Base-by-base conservation (phyloP, 148 eudicot genomes). In the Drosera capensis region DNA sequence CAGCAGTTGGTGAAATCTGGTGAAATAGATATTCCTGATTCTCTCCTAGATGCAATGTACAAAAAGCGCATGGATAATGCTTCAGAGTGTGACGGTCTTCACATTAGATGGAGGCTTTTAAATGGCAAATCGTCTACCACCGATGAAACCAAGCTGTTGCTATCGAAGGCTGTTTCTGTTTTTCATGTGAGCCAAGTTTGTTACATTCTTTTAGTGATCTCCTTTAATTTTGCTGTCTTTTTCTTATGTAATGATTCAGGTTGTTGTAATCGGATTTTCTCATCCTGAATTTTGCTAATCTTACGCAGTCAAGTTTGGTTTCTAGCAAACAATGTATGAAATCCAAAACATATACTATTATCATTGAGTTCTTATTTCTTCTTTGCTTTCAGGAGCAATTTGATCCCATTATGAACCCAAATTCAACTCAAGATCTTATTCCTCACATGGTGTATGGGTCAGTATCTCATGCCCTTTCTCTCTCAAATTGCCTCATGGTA, bases 361-460 rank as follows among this genome's bases (percentile, higher is more conserved):
- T 28, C 11, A 11, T 28, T 28, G 31, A 28, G 11, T 28, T 11
- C 11, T 0, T 6, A 11, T 11, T 11, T 11, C 24, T 35, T 43
- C 8, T 24, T 36, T 39, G 42, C 49, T 37, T 57, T 2, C 49
- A 86, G 96, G 92, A 88, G 56, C 81, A 68, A 45, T 88, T 88
- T 63, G 81, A 75, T 67, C 94, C 94, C 2, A 73, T 88, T 49
- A 21, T 40, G 23, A 56, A 56, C 24, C 80, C 72, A 56, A 68
- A 68, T 63, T 30, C 71, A 3, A 65, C 49, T 46, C 62, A 64
- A 62, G 92, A 88, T 70, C 72, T 83, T 54, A 83, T 88, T 36
- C 92, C 96, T 2, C 78, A 67, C 65, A 72, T 88, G 83, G 90
- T 88, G 46, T 75, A 77, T 60, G 96, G 94, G 96, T 88, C 52